Evolutionary conservation across 192 early-diverging fungal species (phyloP).

Genomic region (Bifiguratus adelaidae): DNA sequence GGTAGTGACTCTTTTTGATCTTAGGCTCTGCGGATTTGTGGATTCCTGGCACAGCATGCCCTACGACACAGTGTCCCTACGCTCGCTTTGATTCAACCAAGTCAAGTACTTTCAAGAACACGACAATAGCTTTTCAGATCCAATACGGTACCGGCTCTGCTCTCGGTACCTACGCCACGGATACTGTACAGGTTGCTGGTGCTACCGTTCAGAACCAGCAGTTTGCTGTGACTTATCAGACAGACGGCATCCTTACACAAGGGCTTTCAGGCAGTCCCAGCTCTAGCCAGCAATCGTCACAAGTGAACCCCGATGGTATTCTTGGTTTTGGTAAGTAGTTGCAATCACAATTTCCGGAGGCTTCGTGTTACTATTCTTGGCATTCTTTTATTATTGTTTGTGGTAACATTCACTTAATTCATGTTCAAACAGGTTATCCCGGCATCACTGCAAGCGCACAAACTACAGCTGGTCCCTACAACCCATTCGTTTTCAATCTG

Average conservation of each 20-base stretch:
- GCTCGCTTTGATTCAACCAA: conserved; percentile 5
- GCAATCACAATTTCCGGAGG: no score
- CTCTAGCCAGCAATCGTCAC: background rate
- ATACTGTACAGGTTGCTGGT: conserved; percentile 11
- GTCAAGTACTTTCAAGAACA: conserved; percentile 12
- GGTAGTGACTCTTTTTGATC: no score
- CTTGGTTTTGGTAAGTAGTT: conserved; percentile 21
- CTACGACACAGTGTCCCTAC: conserved; percentile 6
- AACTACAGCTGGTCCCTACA: no score
- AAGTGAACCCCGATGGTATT: conserved; percentile 14
- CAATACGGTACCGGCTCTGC: conserved; percentile 21
- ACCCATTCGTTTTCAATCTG: conserved; percentile 21
- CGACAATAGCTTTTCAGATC: conserved; percentile 7
- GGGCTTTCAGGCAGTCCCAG: background rate
- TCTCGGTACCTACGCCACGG: conserved; percentile 14
- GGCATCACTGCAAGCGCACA: no score
- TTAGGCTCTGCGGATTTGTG: conserved; percentile 25
- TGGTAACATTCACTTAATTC: no score
- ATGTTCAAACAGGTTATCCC: no score
- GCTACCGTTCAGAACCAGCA: conserved; percentile 8
- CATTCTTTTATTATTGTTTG: no score
- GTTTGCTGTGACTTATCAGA: conserved; percentile 16
- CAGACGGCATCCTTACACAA: conserved; percentile 9
- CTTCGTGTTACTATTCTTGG: no score
- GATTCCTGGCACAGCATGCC: conserved; percentile 14